Evolutionary conservation across 2,329 filamentous ascomycete species (phyloP), one percentile per base, ranked within the genome.

Genomic region (Colletotrichum spinosum): DNA sequence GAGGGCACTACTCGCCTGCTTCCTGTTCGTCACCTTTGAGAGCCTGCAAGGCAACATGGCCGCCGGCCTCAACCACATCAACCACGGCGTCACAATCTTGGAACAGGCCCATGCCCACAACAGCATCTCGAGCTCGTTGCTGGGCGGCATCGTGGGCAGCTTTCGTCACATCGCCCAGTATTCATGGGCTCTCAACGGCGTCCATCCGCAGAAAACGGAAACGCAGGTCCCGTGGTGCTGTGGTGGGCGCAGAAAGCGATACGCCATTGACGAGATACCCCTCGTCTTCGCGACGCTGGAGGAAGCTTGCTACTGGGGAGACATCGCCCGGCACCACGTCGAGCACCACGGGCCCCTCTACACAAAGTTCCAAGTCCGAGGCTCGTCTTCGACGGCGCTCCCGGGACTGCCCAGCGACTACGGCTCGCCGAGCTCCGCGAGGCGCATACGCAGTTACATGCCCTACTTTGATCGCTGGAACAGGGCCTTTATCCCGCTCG

Each of bases 11-110:
- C 61, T 80, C 2, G 77, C 77, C 1, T 80, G 79, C 0, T 69
- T 80, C 2, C 68, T 80, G 0, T 80, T 80, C 52, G 76, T 80
- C 45, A 79, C 77, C 65, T 80, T 80, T 51, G 79, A 80, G 53
- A 69, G 77, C 2, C 76, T 79, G 59, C 70, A 77, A 2, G 78
- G 77, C 2, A 79, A 80, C 17, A 74, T 75, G 61, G 72, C 77
- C 2, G 77, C 75, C 1, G 78, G 78, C 3, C 71, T 80, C 10
- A 79, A 78, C 57, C 79, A 80, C 60, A 71, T 80, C 45, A 78
- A 72, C 2, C 76, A 80, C 46, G 79, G 79, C 11, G 48, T 52
- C 25, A 34, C 42, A 4, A 52, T 67, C 6, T 6, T 63, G 3
- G 60, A 56, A n/a, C 48, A 64, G 39, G 46, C 33, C 1, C 35